Evolutionary conservation across 768 basidiomycete species (phyloP).

Genomic region (Auricularia auricula-judae): DNA sequence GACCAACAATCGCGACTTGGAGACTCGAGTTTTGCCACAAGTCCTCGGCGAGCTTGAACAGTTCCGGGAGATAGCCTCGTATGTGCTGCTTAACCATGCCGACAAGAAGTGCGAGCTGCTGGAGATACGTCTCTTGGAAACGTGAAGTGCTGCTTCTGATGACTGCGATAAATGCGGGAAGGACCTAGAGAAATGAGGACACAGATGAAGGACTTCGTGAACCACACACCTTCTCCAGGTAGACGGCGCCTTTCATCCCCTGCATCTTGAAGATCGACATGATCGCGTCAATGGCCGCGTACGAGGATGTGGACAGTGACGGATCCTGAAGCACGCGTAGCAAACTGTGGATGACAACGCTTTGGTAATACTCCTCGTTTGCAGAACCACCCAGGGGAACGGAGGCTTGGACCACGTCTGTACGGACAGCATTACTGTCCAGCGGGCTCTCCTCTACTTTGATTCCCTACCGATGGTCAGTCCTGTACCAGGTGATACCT

Average conservation of each 20-base stretch:
- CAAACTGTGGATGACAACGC: constrained; percentile 32
- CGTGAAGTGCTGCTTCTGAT: constrained; percentile 73
- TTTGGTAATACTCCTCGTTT: constrained; percentile 39
- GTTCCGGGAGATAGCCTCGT: constrained; percentile 77
- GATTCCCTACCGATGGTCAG: neutral
- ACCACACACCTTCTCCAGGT: constrained; percentile 29
- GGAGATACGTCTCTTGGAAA: constrained; percentile 85
- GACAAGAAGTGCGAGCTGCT: constrained; percentile 90
- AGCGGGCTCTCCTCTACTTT: neutral
- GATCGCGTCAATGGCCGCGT: constrained; percentile 35
- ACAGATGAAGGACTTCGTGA: neutral
- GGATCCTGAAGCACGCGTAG: constrained; percentile 33
- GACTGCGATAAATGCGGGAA: constrained; percentile 88
- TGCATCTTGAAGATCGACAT: constrained; percentile 39
- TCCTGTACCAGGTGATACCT: neutral
- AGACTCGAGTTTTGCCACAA: constrained; percentile 80
- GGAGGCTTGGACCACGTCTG: constrained; percentile 1
- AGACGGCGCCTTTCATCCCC: constrained; percentile 33
- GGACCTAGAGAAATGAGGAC: constrained; percentile 34
- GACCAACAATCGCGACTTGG: constrained; percentile 83
- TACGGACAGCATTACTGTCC: neutral
- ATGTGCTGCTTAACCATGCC: constrained; percentile 97
- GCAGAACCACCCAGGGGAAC: constrained; percentile 11
- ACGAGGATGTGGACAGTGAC: constrained; percentile 29
- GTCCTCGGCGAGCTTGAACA: constrained; percentile 78